Evolutionary conservation across 257 asterid genomes (phyloP).

Genomic region (Solanum habrochaites): DNA sequence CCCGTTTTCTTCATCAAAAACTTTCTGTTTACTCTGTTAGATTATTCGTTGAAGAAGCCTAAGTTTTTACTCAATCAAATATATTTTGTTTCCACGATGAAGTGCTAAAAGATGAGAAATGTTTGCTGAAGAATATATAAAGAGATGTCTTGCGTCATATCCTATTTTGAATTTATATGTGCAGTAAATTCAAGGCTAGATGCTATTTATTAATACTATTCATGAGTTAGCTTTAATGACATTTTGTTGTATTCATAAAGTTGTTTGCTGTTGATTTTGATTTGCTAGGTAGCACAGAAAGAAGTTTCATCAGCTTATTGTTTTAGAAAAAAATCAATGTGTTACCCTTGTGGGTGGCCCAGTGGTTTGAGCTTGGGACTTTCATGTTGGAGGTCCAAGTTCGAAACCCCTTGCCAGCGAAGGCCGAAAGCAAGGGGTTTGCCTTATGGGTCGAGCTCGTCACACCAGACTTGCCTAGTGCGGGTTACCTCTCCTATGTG

Average conservation of each 20-base stretch:
- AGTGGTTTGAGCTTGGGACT: too few relatives aligned
- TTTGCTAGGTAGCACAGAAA: background rate
- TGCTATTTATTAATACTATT: background rate
- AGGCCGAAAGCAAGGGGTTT: too few relatives aligned
- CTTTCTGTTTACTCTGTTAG: background rate
- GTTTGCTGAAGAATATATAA: background rate
- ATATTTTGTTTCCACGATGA: background rate
- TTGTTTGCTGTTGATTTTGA: background rate
- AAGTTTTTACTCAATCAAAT: background rate
- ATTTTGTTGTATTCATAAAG: background rate
- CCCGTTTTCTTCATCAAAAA: background rate
- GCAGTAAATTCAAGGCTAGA: background rate
- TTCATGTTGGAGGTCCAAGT: too few relatives aligned
- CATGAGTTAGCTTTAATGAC: background rate
- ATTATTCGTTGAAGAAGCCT: background rate
- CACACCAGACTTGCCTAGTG: too few relatives aligned
- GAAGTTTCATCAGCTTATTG: background rate
- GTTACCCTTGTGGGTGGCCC: too few relatives aligned
- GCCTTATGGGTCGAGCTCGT: too few relatives aligned
- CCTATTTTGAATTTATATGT: background rate
- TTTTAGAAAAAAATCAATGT: background rate
- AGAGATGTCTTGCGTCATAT: background rate
- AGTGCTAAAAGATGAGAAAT: background rate
- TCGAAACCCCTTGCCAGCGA: too few relatives aligned
- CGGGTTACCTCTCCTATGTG: too few relatives aligned